Conservation (phyloP, 768 basidiomycete species). For the Sutorius australiensis region DNA sequence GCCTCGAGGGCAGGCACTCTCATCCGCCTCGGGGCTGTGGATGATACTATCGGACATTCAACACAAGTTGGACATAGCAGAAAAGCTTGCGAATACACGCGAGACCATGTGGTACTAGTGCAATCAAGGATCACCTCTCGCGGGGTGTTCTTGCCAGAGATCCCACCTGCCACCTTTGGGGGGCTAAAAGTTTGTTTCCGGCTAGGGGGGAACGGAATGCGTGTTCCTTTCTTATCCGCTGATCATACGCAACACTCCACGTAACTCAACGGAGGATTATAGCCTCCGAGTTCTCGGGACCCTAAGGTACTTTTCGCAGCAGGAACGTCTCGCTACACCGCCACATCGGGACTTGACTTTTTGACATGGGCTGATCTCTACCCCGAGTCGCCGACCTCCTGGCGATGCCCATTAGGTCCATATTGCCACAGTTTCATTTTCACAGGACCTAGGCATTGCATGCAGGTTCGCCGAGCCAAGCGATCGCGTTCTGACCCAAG, state of each 20-base stretch:
- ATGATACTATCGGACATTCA: conserved; percentile 4
- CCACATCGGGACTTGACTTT: conserved; percentile 10
- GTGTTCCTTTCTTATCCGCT: background rate
- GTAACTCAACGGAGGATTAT: background rate
- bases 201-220: background rate
- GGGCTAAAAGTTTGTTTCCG: background rate
- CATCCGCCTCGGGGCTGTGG: conserved; percentile 4
- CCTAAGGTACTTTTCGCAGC: conserved; percentile 2
- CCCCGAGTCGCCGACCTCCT: background rate
- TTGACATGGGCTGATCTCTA: conserved; percentile 7
- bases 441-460: conserved; percentile 5
- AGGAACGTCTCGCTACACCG: conserved; percentile 7
- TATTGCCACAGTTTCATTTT: conserved; percentile 16
- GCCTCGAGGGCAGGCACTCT: conserved; percentile 4
- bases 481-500: background rate
- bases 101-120: background rate
- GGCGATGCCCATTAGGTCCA: conserved; percentile 6
- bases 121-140: conserved; percentile 2
- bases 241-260: background rate
- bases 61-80: background rate
- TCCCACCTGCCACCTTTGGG: background rate
- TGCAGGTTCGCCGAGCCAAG: conserved; percentile 6
- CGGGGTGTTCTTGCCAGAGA: conserved; percentile 9
- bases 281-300: conserved; percentile 6
- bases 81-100: background rate